Percentiles rank a stretch among this genome's conserved stretches.
These are phyloP conservation scores for Lentinula detonsa DNA, from an alignment of 768 basidiomycete genomes.

Conservation along the genomic window DNA sequence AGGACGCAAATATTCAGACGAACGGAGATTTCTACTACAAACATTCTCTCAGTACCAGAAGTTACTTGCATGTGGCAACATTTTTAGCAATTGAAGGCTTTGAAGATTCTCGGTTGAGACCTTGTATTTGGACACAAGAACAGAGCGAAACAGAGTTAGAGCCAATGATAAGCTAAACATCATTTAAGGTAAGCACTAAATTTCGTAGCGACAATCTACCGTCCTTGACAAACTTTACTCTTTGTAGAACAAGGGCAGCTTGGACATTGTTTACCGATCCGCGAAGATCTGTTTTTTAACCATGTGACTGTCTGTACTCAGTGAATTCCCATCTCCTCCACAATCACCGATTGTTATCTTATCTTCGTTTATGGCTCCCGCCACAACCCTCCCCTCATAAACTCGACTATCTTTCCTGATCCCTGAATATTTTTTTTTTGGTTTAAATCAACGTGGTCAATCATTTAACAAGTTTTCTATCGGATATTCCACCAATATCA, in stretches of 20 bases:
- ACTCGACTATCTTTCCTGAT: background rate
- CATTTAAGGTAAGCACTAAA: background rate
- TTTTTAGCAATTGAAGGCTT: background rate
- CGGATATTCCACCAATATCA: background rate
- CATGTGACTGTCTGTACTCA: background rate
- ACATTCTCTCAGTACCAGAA: too few relatives aligned
- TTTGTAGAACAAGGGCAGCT: constrained; percentile 2
- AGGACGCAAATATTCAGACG: background rate
- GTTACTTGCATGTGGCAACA: too few relatives aligned
- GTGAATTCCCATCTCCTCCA: background rate
- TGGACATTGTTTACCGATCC: background rate
- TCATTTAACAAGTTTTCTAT: background rate
- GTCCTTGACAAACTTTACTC: background rate
- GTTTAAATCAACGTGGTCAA: background rate
- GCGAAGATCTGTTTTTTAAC: background rate
- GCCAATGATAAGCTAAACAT: background rate
- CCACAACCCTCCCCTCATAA: too few relatives aligned
- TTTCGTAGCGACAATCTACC: background rate
- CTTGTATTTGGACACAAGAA: background rate
- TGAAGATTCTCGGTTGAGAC: background rate
- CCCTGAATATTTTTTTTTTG: background rate
- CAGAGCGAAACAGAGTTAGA: background rate
- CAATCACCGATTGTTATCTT: background rate
- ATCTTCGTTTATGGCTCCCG: background rate
- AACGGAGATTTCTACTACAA: background rate